phyloP scores from a whole-genome alignment of 768 basidiomycete genomes.

The Exsudoporus frostii region DNA sequence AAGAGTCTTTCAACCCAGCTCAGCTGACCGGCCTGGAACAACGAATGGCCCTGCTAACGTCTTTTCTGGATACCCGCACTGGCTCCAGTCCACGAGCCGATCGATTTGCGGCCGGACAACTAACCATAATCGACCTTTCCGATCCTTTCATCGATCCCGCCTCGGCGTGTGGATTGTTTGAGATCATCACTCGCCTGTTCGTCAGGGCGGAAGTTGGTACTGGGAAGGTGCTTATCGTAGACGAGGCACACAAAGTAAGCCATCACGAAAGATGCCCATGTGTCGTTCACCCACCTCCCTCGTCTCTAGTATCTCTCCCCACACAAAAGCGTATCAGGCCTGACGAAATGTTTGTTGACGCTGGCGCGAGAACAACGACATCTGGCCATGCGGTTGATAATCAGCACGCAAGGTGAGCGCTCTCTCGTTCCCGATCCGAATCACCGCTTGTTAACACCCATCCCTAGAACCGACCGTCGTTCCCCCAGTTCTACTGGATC shows the following conservation, averaged over 20 bases:
- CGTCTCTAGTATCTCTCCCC: conserved; percentile 55
- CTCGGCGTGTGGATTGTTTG: conserved; percentile 67
- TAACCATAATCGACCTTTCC: conserved; percentile 69
- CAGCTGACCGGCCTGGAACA: conserved; percentile 60
- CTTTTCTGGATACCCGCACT: conserved; percentile 45
- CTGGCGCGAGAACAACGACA: conserved; percentile 70
- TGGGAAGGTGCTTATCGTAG: conserved; percentile 68
- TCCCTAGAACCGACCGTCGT: conserved; percentile 67
- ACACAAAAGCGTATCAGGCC: conserved; percentile 42
- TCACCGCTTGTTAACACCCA: neutral
- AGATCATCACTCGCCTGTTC: conserved; percentile 65
- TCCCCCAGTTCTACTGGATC: conserved; percentile 61
- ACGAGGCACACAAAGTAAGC: conserved; percentile 71
- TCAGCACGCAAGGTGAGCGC: conserved; percentile 65
- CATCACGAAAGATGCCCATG: neutral
- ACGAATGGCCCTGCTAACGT: conserved; percentile 55
- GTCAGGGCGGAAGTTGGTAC: conserved; percentile 56
- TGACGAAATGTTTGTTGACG: conserved; percentile 56
- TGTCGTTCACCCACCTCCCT: neutral
- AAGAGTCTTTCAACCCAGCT: conserved; percentile 51
- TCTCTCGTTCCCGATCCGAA: neutral
- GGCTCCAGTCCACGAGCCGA: conserved; percentile 3
- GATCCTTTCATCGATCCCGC: conserved; percentile 69
- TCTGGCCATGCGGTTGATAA: conserved; percentile 66
- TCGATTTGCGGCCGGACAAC: conserved; percentile 53